These are phyloP conservation scores for Mucuna pruriens DNA, from an alignment of 306 rosid genomes.

Conservation along the genomic window DNA sequence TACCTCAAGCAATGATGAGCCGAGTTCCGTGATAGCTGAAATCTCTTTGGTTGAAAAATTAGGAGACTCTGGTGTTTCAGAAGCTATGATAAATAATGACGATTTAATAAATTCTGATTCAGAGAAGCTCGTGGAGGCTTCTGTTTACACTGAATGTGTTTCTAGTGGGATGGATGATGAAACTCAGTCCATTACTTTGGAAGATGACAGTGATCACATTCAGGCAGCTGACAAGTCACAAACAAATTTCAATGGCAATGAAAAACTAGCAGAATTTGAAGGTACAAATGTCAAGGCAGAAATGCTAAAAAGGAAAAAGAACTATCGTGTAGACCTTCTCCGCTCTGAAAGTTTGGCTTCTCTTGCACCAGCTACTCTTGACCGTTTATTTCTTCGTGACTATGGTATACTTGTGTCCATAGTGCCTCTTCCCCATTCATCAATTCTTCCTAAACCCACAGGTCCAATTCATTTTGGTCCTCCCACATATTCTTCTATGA, in stretches of 20 bases:
- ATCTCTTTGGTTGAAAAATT: conserved; percentile 50
- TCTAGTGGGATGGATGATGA: conserved; percentile 47
- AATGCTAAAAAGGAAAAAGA: conserved; percentile 59
- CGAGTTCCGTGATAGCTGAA: conserved; percentile 53
- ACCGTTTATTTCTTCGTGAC: conserved; percentile 90
- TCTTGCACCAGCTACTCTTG: conserved; percentile 81
- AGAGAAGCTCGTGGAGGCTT: conserved; percentile 45
- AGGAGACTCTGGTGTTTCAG: conserved; percentile 38
- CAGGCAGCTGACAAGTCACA: conserved; percentile 50
- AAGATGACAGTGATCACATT: conserved; percentile 45
- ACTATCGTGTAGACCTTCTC: conserved; percentile 85
- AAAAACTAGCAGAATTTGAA: conserved; percentile 54
- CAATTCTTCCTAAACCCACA: conserved; percentile 84
- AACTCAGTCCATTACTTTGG: conserved; percentile 39
- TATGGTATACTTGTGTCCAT: conserved; percentile 90
- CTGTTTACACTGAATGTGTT: conserved; percentile 52
- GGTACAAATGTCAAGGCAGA: conserved; percentile 64
- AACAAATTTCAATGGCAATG: conserved; percentile 41
- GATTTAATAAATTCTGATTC: conserved; percentile 43
- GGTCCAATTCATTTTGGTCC: conserved; percentile 97
- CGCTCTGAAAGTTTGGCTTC: conserved; percentile 98
- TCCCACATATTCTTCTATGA: conserved; percentile 88
- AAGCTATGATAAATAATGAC: conserved; percentile 41
- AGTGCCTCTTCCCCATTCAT: conserved; percentile 87
- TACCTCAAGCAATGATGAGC: conserved; percentile 55